Conservation (phyloP, 106 monocot genomes). For the Amphibolis antarctica region DNA sequence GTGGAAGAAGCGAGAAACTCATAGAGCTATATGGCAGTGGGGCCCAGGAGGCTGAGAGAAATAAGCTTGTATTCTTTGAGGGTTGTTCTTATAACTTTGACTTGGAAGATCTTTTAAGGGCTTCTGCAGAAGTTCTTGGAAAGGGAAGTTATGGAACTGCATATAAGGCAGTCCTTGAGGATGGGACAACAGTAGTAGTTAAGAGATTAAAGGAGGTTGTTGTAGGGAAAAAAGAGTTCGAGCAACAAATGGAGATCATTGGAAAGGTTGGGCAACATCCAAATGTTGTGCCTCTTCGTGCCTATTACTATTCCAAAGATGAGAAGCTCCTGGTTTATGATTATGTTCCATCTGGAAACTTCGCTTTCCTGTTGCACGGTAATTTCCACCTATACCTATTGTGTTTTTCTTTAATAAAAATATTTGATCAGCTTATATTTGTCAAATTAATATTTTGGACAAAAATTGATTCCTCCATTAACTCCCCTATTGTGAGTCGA, state of each 20-base stretch:
- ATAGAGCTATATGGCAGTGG: constrained; percentile 65
- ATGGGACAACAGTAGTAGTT: constrained; percentile 83
- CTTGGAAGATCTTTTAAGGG: constrained; percentile 84
- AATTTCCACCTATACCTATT: not conserved
- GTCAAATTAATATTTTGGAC: not conserved
- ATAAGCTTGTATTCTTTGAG: constrained; percentile 86
- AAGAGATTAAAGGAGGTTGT: constrained; percentile 89
- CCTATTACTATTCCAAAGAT: constrained; percentile 97
- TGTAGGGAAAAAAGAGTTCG: constrained; percentile 82
- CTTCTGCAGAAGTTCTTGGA: constrained; percentile 94
- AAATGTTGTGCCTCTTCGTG: constrained; percentile 65
- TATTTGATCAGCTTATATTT: not conserved
- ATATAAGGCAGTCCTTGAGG: constrained; percentile 91
- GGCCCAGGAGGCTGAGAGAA: constrained; percentile 74
- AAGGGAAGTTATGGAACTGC: constrained; percentile 95
- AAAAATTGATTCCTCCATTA: too few relatives aligned
- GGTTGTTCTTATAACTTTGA: constrained; percentile 82
- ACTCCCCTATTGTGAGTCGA: too few relatives aligned
- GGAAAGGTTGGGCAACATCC: constrained; percentile 65
- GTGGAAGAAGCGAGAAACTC: constrained; percentile 50
- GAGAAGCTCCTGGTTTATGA: constrained; percentile 96
- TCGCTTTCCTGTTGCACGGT: constrained; percentile 69
- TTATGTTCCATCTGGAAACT: constrained; percentile 51
- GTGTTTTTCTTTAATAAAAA: not conserved
- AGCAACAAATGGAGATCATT: constrained; percentile 89